Evolutionary conservation across 805 yeast genomes (phyloP).

Genomic region (Clavispora santaluciae): DNA sequence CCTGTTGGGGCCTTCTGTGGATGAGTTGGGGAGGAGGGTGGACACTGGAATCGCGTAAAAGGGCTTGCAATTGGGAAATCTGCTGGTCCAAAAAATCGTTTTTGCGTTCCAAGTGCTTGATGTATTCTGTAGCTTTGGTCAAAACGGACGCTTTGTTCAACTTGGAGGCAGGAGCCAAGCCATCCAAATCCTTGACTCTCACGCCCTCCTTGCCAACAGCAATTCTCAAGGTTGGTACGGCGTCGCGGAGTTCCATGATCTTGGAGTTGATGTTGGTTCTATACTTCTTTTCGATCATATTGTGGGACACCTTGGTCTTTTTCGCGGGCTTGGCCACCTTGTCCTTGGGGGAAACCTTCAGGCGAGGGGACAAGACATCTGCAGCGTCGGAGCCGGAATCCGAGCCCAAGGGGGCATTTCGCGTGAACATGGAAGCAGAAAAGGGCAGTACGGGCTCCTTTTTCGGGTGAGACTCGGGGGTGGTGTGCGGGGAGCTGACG

Average conservation of each 20-base stretch:
- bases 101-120: slow-evolving; percentile 64
- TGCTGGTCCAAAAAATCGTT: slow-evolving; percentile 46
- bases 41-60: slow-evolving; percentile 31
- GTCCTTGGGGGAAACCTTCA: slow-evolving; percentile 1
- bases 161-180: slow-evolving; percentile 70
- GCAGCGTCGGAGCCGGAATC: slow-evolving; percentile 1
- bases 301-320: slow-evolving; percentile 64
- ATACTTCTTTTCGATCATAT: slow-evolving; percentile 77
- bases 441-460: slow-evolving; percentile 2
- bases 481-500: slow-evolving; percentile 5
- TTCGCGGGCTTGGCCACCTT: slow-evolving; percentile 42
- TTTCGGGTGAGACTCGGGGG: slow-evolving; percentile 3
- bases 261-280: slow-evolving; percentile 72
- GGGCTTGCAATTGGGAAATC: slow-evolving; percentile 37
- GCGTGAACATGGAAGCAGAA: not conserved
- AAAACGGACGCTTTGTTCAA: slow-evolving; percentile 74
- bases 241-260: slow-evolving; percentile 63
- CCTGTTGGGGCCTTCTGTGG: slow-evolving; percentile 1
- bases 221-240: slow-evolving; percentile 72
- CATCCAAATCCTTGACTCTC: slow-evolving; percentile 51
- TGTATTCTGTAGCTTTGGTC: slow-evolving; percentile 73
- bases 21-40: slow-evolving; percentile 1
- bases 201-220: slow-evolving; percentile 37
- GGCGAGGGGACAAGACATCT: not conserved
- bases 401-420: not conserved